Conservation (phyloP, 805 yeast genomes). For the Ogataea parapolymorpha region DNA sequence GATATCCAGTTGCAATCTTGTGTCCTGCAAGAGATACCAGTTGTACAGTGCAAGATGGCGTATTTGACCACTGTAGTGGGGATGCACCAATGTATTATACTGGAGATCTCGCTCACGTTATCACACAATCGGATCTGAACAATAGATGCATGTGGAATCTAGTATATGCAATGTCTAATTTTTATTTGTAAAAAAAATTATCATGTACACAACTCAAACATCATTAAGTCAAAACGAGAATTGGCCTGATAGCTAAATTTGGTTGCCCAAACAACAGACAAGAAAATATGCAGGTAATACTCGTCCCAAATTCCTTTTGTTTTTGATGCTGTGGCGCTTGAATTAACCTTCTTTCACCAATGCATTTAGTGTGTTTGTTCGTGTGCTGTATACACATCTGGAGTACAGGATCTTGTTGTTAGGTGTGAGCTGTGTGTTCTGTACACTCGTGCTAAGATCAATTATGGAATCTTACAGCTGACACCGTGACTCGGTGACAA, state of each 20-base stretch:
- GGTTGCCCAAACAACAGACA: not conserved
- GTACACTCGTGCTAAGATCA: not conserved
- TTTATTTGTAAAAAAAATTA: not conserved
- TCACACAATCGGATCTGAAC: slow-evolving; percentile 1
- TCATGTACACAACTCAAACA: not conserved
- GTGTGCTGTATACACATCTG: too few relatives aligned
- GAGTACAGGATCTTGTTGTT: not conserved
- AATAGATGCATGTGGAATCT: slow-evolving; percentile 1
- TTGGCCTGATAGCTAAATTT: not conserved
- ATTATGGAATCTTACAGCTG: not conserved
- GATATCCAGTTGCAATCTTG: too few relatives aligned
- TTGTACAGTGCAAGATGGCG: too few relatives aligned
- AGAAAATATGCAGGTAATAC: not conserved
- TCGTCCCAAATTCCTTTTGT: too few relatives aligned
- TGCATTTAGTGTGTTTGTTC: too few relatives aligned
- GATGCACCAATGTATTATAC: not conserved
- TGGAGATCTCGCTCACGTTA: not conserved
- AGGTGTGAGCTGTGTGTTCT: not conserved
- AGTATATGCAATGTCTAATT: not conserved
- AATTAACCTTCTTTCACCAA: too few relatives aligned
- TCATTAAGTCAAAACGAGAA: not conserved
- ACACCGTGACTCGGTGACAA: not conserved
- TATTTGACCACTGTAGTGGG: not conserved
- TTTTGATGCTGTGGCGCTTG: too few relatives aligned
- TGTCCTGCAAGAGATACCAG: too few relatives aligned